Percentiles rank a stretch among this genome's conserved stretches.
These are phyloP conservation scores for Monosporozyma aerobia DNA, from an alignment of 805 yeast genomes.

Conservation along the genomic window DNA sequence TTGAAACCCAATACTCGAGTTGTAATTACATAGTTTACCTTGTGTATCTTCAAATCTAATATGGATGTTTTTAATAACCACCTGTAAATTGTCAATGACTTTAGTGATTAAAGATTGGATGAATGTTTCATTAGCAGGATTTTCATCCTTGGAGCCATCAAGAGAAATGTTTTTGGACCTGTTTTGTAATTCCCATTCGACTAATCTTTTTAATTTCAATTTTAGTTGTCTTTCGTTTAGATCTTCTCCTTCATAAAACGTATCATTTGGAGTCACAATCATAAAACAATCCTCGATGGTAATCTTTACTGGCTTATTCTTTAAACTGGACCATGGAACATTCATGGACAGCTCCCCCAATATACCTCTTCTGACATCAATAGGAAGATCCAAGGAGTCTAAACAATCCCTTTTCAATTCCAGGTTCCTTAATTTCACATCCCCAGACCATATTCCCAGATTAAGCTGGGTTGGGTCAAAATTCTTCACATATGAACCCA, in stretches of 20 bases:
- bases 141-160: slow-evolving; percentile 21
- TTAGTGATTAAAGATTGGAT: slow-evolving; percentile 82
- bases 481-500: slow-evolving; percentile 69
- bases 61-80: slow-evolving; percentile 86
- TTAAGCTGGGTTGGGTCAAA: slow-evolving; percentile 92
- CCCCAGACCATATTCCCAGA: slow-evolving; percentile 97
- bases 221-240: slow-evolving; percentile 54
- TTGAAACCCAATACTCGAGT: slow-evolving; percentile 77
- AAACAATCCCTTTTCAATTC: slow-evolving; percentile 79
- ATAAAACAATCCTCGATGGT: slow-evolving; percentile 78
- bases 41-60: slow-evolving; percentile 79
- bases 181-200: slow-evolving; percentile 43
- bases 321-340: slow-evolving; percentile 94
- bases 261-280: slow-evolving; percentile 60
- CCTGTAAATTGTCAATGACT: slow-evolving; percentile 84
- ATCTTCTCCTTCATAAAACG: slow-evolving; percentile 35
- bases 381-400: slow-evolving; percentile 76
- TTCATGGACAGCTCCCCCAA: slow-evolving; percentile 82
- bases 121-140: slow-evolving; percentile 62
- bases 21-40: slow-evolving; percentile 56
- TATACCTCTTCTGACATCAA: slow-evolving; percentile 83
- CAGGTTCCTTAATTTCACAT: slow-evolving; percentile 74
- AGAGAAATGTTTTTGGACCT: not conserved
- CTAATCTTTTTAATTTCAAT: slow-evolving; percentile 58
- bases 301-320: slow-evolving; percentile 85